Evolutionary conservation across 1,139 yeast genomes (phyloP), one percentile per base, ranked within the genome.

Genomic region (Zygoascus sp.): DNA sequence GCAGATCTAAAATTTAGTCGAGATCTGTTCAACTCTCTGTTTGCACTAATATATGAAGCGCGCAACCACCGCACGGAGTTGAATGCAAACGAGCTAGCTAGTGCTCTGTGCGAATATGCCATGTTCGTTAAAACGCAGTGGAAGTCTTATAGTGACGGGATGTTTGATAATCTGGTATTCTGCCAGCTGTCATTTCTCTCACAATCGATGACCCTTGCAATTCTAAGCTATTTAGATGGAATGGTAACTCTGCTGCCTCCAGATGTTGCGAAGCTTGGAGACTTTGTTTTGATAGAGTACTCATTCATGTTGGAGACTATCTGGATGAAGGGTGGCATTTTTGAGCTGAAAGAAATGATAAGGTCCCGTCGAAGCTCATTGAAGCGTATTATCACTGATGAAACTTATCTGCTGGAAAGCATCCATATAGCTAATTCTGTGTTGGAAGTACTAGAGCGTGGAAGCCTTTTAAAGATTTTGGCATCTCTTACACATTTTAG

Each of bases 361-460:
- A 28, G 48, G 21, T 19, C 16, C 11, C 50, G 47, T 28, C 30
- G 47, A 37, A 47, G 42, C 44, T 42, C 44, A 21, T 36, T 42
- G 40, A 42, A 41, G 40, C 32, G 50, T 15, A 22, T 27, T 6
- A 44, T 50, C 8, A n/a, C 45, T 6, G 16, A 38, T n/a, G 19
- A 41, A 8, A 48, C 49, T 35, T 50, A 50, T 45, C 27, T 44
- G 4, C 22, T 48, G 25, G 53, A 50, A 27, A 40, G 42, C 8
- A 13, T 49, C 13, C 41, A 36, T n/a, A 27, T 46, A 25, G 19
- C 45, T 9, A 28, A 13, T 34, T 20, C 23, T 10, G 16, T 34
- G 6, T 13, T 40, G 34, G 16, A 32, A 19, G 22, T 16, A 9
- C 22, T 40, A n/a, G 25, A 16, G 10, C 19, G 17, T 11, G 13